Percentiles rank a stretch among this genome's conserved stretches.
Conservation (phyloP, 306 rosid genomes). For the Mimosa bimucronata region DNA sequence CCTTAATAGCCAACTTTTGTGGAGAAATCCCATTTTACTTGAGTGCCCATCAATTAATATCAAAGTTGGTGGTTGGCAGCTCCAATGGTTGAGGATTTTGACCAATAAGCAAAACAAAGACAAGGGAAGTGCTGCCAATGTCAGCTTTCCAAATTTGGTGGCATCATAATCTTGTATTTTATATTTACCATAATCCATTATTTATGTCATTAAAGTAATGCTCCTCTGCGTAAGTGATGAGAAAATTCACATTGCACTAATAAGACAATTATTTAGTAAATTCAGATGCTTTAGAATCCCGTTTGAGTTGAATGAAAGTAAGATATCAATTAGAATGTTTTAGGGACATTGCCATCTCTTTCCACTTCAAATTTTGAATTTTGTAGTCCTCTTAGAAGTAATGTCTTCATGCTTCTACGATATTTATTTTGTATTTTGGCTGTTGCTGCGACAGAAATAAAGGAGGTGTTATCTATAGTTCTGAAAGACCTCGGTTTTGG, state of each 20-base stretch:
- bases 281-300: background rate
- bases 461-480: slow-evolving; percentile 73
- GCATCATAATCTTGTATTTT: background rate
- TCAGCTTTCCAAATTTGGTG: background rate
- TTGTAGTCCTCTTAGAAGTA: slow-evolving; percentile 19
- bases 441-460: slow-evolving; percentile 69
- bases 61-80: background rate
- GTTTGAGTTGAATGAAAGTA: background rate
- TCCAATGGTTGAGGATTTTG: background rate
- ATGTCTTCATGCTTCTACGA: slow-evolving; percentile 16
- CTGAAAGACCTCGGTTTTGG: slow-evolving; percentile 78
- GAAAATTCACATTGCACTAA: slow-evolving; percentile 6
- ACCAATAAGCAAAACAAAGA: background rate
- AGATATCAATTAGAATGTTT: background rate
- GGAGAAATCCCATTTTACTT: background rate
- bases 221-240: background rate
- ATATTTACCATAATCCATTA: background rate
- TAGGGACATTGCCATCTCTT: slow-evolving; percentile 20
- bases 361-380: slow-evolving; percentile 19
- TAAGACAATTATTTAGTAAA: background rate
- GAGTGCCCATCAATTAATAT: background rate
- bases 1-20: background rate
- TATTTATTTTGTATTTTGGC: slow-evolving; percentile 41
- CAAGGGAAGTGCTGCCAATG: background rate
- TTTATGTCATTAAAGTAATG: background rate